These are phyloP conservation scores for Poa annua DNA, from an alignment of 176 grass and related monocot genomes.

Conservation along the genomic window DNA sequence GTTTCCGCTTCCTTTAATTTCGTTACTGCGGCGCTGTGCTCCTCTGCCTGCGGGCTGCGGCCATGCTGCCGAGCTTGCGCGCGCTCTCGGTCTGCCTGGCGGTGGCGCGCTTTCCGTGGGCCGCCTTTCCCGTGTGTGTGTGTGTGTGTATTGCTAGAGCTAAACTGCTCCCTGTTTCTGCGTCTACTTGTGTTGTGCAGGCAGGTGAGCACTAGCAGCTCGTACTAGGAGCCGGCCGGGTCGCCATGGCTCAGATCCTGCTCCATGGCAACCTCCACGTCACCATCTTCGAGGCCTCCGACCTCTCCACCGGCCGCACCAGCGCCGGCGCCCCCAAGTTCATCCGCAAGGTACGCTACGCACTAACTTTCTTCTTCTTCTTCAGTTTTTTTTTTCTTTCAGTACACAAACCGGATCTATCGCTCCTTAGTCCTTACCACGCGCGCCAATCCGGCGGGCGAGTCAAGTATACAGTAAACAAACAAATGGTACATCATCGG, in stretches of 20 bases:
- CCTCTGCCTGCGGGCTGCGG: not conserved
- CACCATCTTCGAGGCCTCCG: constrained; percentile 61
- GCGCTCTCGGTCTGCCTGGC: not conserved
- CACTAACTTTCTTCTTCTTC: too few relatives aligned
- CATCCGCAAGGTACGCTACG: constrained; percentile 51
- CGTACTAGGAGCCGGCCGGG: not conserved
- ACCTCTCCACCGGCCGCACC: constrained; percentile 48
- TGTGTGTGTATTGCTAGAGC: not conserved
- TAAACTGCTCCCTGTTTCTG: not conserved
- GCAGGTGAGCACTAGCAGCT: constrained; percentile 1
- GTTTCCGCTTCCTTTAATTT: not conserved
- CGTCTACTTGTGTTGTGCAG: not conserved
- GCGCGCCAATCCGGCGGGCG: too few relatives aligned
- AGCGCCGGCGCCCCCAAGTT: constrained; percentile 51
- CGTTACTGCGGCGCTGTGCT: not conserved
- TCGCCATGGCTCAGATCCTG: constrained; percentile 68
- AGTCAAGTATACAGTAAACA: not conserved
- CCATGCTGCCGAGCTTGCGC: not conserved
- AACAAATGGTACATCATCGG: not conserved
- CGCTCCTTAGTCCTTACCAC: not conserved
- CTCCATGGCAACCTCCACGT: constrained; percentile 81
- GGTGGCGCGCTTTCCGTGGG: not conserved
- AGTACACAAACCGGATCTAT: not conserved
- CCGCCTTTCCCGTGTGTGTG: not conserved
- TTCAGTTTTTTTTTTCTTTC: not conserved